A percentile compares a stretch with the other conserved stretches of the same genome.
Evolutionary conservation across 768 basidiomycete species (phyloP).

Genomic region (Phanerochaete carnosa): DNA sequence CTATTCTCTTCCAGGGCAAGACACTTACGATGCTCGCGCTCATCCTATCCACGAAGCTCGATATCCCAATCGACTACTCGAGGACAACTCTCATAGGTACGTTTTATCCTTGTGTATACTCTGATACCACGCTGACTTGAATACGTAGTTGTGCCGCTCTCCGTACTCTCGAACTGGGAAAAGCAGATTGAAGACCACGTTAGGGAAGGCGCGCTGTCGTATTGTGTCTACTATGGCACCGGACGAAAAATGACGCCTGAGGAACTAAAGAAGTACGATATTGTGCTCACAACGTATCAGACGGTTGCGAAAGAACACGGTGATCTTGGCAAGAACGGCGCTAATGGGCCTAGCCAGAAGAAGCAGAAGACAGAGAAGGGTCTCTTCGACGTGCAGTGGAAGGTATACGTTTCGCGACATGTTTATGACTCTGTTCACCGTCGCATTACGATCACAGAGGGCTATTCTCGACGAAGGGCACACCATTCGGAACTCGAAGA

Average conservation of each 20-base stretch:
- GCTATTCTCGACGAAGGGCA: slow-evolving; percentile 90
- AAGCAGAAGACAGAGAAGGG: slow-evolving; percentile 58
- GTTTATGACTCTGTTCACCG: neutral
- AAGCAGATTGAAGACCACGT: slow-evolving; percentile 80
- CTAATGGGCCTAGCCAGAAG: slow-evolving; percentile 43
- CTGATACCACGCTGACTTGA: neutral
- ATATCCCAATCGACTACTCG: slow-evolving; percentile 52
- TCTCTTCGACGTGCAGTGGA: slow-evolving; percentile 77
- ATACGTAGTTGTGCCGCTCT: slow-evolving; percentile 69
- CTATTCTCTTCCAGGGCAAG: slow-evolving; percentile 57
- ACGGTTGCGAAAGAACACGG: slow-evolving; percentile 58
- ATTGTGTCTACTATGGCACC: slow-evolving; percentile 69
- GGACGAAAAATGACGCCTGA: slow-evolving; percentile 56
- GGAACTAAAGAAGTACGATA: slow-evolving; percentile 64
- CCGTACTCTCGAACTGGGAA: slow-evolving; percentile 86
- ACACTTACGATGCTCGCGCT: slow-evolving; percentile 87
- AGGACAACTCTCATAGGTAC: slow-evolving; percentile 78
- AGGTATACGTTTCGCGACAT: slow-evolving; percentile 42
- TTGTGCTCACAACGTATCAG: slow-evolving; percentile 85
- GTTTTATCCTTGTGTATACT: neutral
- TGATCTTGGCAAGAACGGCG: slow-evolving; percentile 19
- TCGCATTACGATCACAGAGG: slow-evolving; percentile 39
- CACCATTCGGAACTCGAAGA: slow-evolving; percentile 79
- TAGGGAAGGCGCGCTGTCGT: slow-evolving; percentile 44
- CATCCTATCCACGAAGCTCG: slow-evolving; percentile 71